Evolutionary conservation across 331 rosid genomes (phyloP).

Genomic region (Quercus tomentella): DNA sequence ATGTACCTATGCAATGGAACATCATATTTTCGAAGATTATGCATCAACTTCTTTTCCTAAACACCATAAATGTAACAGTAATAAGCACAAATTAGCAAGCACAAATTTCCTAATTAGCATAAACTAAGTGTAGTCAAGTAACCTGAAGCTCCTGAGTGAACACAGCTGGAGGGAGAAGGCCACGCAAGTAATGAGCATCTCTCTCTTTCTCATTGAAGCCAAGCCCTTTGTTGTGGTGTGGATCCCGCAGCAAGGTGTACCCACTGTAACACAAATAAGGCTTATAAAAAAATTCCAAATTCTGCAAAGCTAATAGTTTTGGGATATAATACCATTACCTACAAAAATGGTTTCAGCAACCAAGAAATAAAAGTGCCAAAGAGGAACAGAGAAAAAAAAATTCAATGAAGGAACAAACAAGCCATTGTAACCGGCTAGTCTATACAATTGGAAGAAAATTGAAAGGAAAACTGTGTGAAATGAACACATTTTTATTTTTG

Average conservation of each 20-base stretch:
- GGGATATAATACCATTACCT: background rate
- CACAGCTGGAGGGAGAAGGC: constrained; percentile 86
- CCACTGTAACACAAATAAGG: constrained; percentile 50
- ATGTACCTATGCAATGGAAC: constrained; percentile 81
- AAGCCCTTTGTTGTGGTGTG: constrained; percentile 93
- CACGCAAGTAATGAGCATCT: constrained; percentile 95
- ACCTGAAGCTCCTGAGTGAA: constrained; percentile 86
- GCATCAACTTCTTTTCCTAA: constrained; percentile 84
- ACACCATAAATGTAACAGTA: background rate
- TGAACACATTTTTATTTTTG: no score
- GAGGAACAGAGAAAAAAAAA: no score
- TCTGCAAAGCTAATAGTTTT: background rate
- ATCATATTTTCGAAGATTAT: constrained; percentile 71
- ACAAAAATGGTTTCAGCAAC: background rate
- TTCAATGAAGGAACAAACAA: no score
- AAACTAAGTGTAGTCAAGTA: background rate
- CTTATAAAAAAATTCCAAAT: background rate
- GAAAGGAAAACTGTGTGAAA: no score
- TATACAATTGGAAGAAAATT: no score
- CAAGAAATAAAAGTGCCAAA: no score
- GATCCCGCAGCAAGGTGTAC: constrained; percentile 80
- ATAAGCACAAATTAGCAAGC: background rate
- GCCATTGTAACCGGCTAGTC: no score
- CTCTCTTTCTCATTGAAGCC: constrained; percentile 86
- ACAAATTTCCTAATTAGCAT: background rate